Base-by-base conservation (phyloP, 495 filamentous ascomycete genomes). In the Xylaria nigripes region DNA sequence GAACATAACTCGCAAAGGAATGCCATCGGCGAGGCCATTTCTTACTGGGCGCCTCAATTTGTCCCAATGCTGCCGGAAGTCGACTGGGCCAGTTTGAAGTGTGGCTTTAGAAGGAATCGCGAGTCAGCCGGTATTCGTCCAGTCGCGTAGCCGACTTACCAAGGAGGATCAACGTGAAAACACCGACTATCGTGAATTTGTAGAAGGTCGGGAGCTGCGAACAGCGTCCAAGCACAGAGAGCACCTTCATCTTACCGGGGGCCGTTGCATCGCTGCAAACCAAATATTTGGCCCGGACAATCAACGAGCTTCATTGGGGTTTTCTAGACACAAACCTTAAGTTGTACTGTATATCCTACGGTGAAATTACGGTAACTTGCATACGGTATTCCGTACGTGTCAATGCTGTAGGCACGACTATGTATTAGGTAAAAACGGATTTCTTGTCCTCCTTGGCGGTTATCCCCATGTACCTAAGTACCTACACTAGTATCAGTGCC, bases 1-100 rank as follows among this genome's bases (percentile, higher is more conserved):
- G 22, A 79, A 76, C 64, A 82, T 67, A 22, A 80, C 69, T 9
- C 77, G 68, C 5, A 82, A 68, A 10, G 66, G 63, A 23, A 66
- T 62, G n/a, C 64, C 64, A 29, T 62, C 61, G 1, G 63, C 63
- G 13, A 66, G 50, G 27, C 53, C 53, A 29, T 55, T 50, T 21
- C 48, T 43, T 46, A 40, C 48, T 16, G 53, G 53, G 0, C 40
- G 45, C 10, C 46, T 46, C 16, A 55, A 38, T 27, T 55, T 55
- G 19, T 55, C 53, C 53, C 53, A 55, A 30, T 50, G 53, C 6
- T 43, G 34, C 25, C 53, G 45, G 24, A 55, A 55, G 46, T 55
- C 53, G 45, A 55, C 53, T 15, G 45, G 53, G 12, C 53, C 53
- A 19, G 53, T 55, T 19, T 55, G 53, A 13, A 55, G 36, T 18